These are phyloP conservation scores for Trifolium repens DNA, from an alignment of 306 rosid genomes.

Conservation along the genomic window DNA sequence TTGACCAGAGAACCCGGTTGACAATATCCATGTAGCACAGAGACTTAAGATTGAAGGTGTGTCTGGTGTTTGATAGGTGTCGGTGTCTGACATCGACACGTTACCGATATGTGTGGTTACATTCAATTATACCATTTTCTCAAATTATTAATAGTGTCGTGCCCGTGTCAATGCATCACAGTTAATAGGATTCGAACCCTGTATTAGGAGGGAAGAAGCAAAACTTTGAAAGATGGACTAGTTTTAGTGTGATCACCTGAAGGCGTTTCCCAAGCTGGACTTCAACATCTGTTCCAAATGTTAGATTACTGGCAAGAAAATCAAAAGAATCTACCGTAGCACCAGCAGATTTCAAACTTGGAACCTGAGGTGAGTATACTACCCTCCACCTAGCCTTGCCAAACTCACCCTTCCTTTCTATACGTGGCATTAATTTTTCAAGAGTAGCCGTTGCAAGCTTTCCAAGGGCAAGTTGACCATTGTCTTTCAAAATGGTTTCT, in stretches of 20 bases:
- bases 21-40: background rate
- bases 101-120: background rate
- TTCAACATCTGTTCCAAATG: constrained; percentile 90
- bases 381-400: constrained; percentile 89
- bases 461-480: constrained; percentile 76
- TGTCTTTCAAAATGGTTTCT: constrained; percentile 65
- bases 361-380: constrained; percentile 88
- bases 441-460: constrained; percentile 90
- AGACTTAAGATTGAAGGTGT: background rate
- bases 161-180: background rate
- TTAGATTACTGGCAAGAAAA: constrained; percentile 73
- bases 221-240: constrained; percentile 26
- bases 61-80: background rate
- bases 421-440: constrained; percentile 88
- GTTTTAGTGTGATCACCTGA: constrained; percentile 60
- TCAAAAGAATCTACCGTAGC: constrained; percentile 71
- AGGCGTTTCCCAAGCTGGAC: constrained; percentile 94
- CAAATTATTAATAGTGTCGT: background rate
- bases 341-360: constrained; percentile 66
- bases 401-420: constrained; percentile 91
- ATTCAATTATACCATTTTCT: background rate
- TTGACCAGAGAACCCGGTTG: background rate
- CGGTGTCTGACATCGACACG: background rate
- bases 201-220: constrained; percentile 15
- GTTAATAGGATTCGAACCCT: background rate